Percentiles rank a stretch among this genome's conserved stretches.
phyloP scores from a whole-genome alignment of 139 green algal genomes.

The Pseudopediastrum boryanum region DNA sequence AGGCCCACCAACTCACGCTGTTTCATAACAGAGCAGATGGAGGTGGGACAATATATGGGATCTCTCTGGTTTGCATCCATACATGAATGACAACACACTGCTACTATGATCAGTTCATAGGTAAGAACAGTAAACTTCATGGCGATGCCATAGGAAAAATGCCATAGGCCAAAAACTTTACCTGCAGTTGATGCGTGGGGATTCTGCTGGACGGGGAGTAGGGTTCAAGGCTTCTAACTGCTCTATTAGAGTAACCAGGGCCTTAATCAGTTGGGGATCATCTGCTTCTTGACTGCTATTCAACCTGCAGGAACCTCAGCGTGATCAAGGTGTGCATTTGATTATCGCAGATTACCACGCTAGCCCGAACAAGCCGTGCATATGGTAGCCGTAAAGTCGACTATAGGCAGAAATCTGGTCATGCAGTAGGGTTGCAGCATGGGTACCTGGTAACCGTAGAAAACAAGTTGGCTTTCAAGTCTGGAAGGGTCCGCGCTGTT shows the following conservation, averaged over 20 bases:
- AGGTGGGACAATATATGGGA: not conserved
- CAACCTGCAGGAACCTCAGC: conserved; percentile 12
- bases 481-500: too few species aligned
- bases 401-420: too few species aligned
- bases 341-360: too few species aligned
- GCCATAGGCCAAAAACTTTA: not conserved
- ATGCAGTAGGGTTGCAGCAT: too few species aligned
- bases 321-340: too few species aligned
- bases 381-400: too few species aligned
- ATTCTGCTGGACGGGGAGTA: conserved; percentile 25
- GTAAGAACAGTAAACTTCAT: not conserved
- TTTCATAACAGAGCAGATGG: not conserved
- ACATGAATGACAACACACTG: not conserved
- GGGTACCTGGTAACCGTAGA: too few species aligned
- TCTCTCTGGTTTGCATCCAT: not conserved
- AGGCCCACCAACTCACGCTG: not conserved
- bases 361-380: too few species aligned
- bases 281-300: conserved; percentile 31
- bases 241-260: not conserved
- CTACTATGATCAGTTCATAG: not conserved
- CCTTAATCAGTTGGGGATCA: not conserved
- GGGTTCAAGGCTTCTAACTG: conserved; percentile 6
- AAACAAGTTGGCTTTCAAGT: too few species aligned
- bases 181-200: conserved; percentile 25
- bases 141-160: not conserved